Evolutionary conservation across 148 eudicot genomes (phyloP).

Genomic region (Persicaria tinctoria): DNA sequence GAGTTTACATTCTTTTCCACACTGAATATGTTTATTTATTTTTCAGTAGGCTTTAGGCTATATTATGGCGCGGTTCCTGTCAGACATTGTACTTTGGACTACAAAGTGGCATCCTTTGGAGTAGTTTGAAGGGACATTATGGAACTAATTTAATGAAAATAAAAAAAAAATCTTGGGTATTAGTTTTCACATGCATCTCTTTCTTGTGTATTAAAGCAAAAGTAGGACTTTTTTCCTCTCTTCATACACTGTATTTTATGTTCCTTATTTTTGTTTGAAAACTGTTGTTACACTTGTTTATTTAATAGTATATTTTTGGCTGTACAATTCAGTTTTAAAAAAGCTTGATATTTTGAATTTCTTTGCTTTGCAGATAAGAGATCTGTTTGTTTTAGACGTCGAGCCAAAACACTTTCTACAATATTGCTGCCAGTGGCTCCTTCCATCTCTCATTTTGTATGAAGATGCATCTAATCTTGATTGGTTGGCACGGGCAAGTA

Average conservation of each 20-base stretch:
- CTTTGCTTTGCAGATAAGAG: conserved; percentile 54
- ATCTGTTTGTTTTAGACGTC: conserved; percentile 66
- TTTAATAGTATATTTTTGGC: background rate
- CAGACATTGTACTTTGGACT: background rate
- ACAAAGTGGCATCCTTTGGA: background rate
- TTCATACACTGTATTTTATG: background rate
- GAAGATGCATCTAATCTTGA: conserved; percentile 52
- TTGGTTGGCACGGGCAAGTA: conserved; percentile 65
- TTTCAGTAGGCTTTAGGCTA: background rate
- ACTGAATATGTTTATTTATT: background rate
- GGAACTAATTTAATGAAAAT: background rate
- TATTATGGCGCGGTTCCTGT: background rate
- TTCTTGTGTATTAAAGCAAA: background rate
- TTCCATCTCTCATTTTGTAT: conserved; percentile 77
- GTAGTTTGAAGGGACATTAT: background rate
- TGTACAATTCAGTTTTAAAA: background rate
- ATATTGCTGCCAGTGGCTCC: conserved; percentile 88
- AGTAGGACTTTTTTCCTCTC: background rate
- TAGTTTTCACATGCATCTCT: background rate
- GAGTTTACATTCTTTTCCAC: background rate
- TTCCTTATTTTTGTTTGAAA: background rate
- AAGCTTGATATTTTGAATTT: background rate
- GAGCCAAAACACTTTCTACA: conserved; percentile 67
- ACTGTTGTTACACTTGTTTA: background rate
- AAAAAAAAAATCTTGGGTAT: background rate